Evolutionary conservation across 2,329 filamentous ascomycete species (phyloP), one percentile per base, ranked within the genome.

Genomic region (Parastagonospora nodorum): DNA sequence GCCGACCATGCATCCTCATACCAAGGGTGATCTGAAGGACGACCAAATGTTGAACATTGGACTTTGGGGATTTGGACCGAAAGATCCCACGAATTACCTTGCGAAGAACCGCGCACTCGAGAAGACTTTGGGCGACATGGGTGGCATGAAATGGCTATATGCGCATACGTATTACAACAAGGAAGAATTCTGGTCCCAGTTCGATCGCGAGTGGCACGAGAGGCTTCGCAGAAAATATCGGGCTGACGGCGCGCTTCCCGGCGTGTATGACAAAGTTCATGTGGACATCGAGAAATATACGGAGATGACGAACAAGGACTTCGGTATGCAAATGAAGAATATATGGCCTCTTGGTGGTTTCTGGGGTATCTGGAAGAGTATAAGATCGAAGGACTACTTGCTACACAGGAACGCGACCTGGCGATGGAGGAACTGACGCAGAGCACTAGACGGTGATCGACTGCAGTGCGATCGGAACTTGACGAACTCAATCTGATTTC

Each of bases 1-100:
- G 33, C 65, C 68, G 2, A 68, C 70, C 2, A 69, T 71, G 67
- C 68, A 72, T 35, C 68, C 68, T 1, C 66, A 69, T 30, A 68
- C 67, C 1, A 72, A 66, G 36, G 64, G 63, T 16, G 50, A 60
- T 14, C 42, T 68, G 9, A 57, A 63, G 28, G 59, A 58, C 12
- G 65, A 68, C 11, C 64, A 71, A 66, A 76, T 82, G 60, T 73
- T 84, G 42, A 85, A 85, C 57, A 75, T 85, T 35, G 82, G 83
- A 27, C 82, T 95, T 15, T 96, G 90, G 90, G 90, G 90, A 84
- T 86, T 74, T 85, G 88, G 19, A 81, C 87, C 32, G 56, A 76
- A 7, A 76, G 60, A 72, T 12, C 59, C 60, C 6, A 51, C 61
- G 5, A 57, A 62, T 8, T 83, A 82, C 43, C 74, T 88, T 8